Percentiles rank a stretch among this genome's conserved stretches.
These are phyloP conservation scores for Saussurea involucrata DNA, from an alignment of 129 eudicot species.

Conservation along the genomic window DNA sequence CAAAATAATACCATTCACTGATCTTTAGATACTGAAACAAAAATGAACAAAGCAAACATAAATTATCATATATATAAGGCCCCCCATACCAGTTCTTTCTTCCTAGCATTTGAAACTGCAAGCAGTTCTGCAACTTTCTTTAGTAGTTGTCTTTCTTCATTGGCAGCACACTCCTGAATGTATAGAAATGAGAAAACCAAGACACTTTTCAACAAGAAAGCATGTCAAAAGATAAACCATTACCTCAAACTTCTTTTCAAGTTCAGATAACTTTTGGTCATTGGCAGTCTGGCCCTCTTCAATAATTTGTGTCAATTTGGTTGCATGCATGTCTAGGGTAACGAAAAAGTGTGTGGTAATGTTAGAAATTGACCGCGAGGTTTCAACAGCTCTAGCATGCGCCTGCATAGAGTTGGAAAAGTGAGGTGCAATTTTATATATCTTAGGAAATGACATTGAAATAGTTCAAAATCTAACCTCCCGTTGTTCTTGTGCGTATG, in stretches of 20 bases:
- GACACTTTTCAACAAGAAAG: background rate
- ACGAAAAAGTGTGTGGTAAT: conserved; percentile 54
- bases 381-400: conserved; percentile 57
- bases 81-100: conserved; percentile 56
- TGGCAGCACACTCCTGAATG: conserved; percentile 58
- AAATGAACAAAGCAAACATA: background rate
- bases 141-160: conserved; percentile 62
- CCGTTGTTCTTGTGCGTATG: conserved; percentile 64
- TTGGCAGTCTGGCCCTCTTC: conserved; percentile 68
- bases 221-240: background rate
- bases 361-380: conserved; percentile 66
- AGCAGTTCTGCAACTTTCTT: conserved; percentile 78
- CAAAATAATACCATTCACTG: background rate
- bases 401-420: conserved; percentile 39
- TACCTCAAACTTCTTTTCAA: conserved; percentile 77
- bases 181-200: background rate
- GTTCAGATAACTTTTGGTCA: conserved; percentile 62
- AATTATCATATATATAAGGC: background rate
- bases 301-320: conserved; percentile 56
- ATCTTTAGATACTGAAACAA: background rate
- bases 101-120: conserved; percentile 75
- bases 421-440: background rate
- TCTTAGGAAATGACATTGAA: background rate
- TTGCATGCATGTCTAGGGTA: conserved; percentile 64
- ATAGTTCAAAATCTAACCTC: conserved; percentile 38